A percentile compares a stretch with the other conserved stretches of the same genome.
Evolutionary conservation across 1,284 basidiomycete species (phyloP).

Genomic region (Moesziomyces sp.): DNA sequence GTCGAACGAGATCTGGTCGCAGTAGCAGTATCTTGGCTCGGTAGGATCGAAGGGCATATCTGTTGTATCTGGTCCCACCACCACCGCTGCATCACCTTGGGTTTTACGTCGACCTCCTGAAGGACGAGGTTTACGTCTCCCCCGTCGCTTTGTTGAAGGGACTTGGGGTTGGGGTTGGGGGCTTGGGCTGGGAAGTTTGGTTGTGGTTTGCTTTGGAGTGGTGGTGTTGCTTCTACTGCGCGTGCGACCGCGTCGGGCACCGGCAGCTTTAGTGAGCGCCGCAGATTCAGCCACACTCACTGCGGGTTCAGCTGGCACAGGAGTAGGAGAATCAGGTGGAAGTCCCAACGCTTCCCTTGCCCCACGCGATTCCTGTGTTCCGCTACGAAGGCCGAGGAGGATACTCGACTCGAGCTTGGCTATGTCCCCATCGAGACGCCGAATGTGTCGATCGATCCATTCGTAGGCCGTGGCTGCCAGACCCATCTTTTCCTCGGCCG

Average conservation of each 20-base stretch:
- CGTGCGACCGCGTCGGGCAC: slow-evolving; percentile 11
- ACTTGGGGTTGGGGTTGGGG: neutral
- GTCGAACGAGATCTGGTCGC: slow-evolving; percentile 70
- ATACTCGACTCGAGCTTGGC: slow-evolving; percentile 58
- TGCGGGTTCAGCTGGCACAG: slow-evolving; percentile 7
- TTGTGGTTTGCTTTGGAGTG: slow-evolving; percentile 2
- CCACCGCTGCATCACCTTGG: neutral
- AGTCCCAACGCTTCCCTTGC: slow-evolving; percentile 49
- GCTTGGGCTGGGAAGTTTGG: slow-evolving; percentile 6
- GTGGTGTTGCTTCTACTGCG: slow-evolving; percentile 20
- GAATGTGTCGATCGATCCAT: slow-evolving; percentile 71
- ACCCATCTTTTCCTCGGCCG: slow-evolving; percentile 71
- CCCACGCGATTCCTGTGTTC: slow-evolving; percentile 50
- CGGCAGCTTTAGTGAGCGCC: slow-evolving; percentile 36
- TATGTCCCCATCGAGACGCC: slow-evolving; percentile 70
- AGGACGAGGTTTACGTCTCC: slow-evolving; percentile 31
- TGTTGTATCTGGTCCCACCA: slow-evolving; percentile 20
- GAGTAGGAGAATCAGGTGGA: slow-evolving; percentile 7
- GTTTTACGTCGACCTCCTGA: slow-evolving; percentile 25
- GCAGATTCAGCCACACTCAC: slow-evolving; percentile 33
- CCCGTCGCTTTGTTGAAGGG: neutral
- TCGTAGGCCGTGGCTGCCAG: slow-evolving; percentile 71
- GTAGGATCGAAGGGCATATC: slow-evolving; percentile 68
- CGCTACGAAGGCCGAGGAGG: slow-evolving; percentile 52
- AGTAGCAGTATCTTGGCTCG: slow-evolving; percentile 72